Evolutionary conservation across 192 early-diverging fungal genomes (phyloP).

Genomic region (Gigaspora rosea): DNA sequence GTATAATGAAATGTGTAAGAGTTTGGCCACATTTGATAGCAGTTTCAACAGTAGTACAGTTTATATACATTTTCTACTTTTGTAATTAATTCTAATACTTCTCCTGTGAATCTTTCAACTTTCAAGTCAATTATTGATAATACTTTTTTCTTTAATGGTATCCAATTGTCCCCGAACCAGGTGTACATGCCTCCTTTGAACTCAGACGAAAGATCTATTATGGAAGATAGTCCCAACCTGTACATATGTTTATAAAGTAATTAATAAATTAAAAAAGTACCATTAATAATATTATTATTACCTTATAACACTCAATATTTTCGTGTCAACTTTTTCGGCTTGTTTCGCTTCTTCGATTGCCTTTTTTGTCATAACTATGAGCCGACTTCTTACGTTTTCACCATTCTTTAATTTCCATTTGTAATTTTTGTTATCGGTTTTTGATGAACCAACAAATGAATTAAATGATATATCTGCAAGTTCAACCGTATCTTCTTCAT

Average conservation of each 20-base stretch:
- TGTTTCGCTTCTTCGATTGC: constrained; percentile 3
- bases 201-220: constrained; percentile 29
- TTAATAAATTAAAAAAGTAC: constrained; percentile 12
- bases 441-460: not conserved
- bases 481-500: constrained; percentile 7
- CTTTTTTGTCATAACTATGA: constrained; percentile 6
- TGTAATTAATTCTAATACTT: constrained; percentile 13
- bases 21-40: not conserved
- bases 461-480: constrained; percentile 13
- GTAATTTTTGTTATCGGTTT: constrained; percentile 6
- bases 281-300: not conserved
- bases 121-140: constrained; percentile 12
- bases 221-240: constrained; percentile 28
- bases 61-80: constrained; percentile 10
- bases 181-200: constrained; percentile 23
- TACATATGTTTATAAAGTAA: constrained; percentile 15
- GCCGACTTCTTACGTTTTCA: not conserved
- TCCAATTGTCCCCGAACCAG: constrained; percentile 33
- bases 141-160: constrained; percentile 5
- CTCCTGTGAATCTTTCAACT: constrained; percentile 5
- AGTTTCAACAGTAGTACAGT: not conserved
- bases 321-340: not conserved
- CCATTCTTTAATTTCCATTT: not conserved
- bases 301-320: not conserved
- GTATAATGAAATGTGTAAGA: constrained; percentile 12